Base-by-base conservation (phyloP, 2,329 filamentous ascomycete genomes). In the Pseudocercospora musae region DNA sequence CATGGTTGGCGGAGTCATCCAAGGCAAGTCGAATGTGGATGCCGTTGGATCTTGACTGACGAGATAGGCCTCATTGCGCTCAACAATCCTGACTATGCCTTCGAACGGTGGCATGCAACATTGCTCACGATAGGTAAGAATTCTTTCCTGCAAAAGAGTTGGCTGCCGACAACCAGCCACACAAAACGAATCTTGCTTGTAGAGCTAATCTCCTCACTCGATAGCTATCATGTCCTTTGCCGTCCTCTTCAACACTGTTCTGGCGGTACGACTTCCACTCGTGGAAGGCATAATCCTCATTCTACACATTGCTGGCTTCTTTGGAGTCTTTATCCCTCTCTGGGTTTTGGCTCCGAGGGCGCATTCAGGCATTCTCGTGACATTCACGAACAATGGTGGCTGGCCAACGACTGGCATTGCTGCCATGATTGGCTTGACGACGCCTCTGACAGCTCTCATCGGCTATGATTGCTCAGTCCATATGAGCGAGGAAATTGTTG, bases 101-200 rank as follows among this genome's bases (percentile, higher is more conserved):
- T 60, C 49, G 59, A 65, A 31, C 23, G 59, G 54, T 81, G 78
- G 78, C 79, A 81, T 59, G 78, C 74, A 2, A 81, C 79, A 2
- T 70, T 82, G 57, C 66, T 82, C 5, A 70, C 68, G 11, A 69
- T 25, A 25, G 23, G 23, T 25, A 25, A 25, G 23, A 25, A 25
- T 25, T 25, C 6, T 25, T 6, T 6, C 23, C 23, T 25, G 23
- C 23, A 25, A 25, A 25, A 25, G 23, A 25, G 23, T 25, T 25
- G 23, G 23, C 23, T 25, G 23, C 23, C 23, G 23, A 25, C 23
- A 25, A 25, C 23, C 23, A 25, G 23, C 23, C 23, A 25, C 6
- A 25, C 23, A 25, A 6, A 3, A 25, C 6, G 23, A 25, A 25
- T 25, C 23, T 25, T 25, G 23, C 23, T 25, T 25, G 23, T 25